phyloP scores from a whole-genome alignment of 441 rosid genomes.

The Isatis lusitanica region DNA sequence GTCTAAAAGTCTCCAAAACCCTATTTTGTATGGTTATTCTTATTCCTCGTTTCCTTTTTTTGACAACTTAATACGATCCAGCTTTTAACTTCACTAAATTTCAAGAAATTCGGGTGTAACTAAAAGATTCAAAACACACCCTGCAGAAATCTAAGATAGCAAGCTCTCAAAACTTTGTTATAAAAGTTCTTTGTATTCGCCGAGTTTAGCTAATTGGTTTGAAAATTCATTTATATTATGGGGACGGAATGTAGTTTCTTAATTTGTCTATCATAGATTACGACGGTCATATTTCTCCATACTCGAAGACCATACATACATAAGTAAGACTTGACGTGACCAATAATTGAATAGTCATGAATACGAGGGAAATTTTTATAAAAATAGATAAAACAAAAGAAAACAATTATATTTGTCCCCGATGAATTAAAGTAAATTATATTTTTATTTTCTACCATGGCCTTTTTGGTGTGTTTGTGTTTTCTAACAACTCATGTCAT shows the following conservation, averaged over 20 bases:
- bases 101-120: neutral
- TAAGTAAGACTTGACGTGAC: neutral
- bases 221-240: too few species aligned
- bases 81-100: neutral
- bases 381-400: too few species aligned
- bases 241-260: neutral
- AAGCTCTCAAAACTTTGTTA: too few species aligned
- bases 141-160: too few species aligned
- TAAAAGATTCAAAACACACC: too few species aligned
- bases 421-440: neutral
- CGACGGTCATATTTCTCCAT: neutral
- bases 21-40: neutral
- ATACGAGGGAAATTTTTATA: neutral
- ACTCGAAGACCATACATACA: neutral
- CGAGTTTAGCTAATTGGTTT: too few species aligned
- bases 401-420: neutral
- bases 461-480: too few species aligned
- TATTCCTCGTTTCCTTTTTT: neutral
- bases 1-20: neutral
- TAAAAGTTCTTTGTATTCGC: too few species aligned
- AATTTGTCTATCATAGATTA: neutral
- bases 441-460: neutral
- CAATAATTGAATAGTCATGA: neutral
- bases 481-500: neutral
- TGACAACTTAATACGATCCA: neutral